These are phyloP conservation scores for Coccomyxa sp. DNA, from an alignment of 139 green algal species.

Conservation along the genomic window DNA sequence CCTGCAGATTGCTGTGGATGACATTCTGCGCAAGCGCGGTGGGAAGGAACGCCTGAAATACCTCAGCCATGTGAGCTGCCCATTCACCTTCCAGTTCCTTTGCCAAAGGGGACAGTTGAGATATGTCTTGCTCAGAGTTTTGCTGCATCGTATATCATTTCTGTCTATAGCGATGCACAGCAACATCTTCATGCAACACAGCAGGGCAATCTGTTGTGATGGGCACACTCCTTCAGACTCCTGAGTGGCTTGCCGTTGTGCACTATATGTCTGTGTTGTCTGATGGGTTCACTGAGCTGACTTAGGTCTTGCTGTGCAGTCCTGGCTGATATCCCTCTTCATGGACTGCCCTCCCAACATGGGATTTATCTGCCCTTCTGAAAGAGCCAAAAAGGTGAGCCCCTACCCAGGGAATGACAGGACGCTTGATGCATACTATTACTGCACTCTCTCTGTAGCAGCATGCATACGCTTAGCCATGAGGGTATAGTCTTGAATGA, in stretches of 20 bases:
- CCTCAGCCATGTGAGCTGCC: neutral
- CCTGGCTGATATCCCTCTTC: slow-evolving; percentile 51
- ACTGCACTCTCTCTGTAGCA: too few species aligned
- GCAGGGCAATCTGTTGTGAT: neutral
- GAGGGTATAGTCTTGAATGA: too few species aligned
- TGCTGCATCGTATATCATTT: too few species aligned
- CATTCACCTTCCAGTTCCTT: too few species aligned
- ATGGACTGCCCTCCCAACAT: slow-evolving; percentile 52
- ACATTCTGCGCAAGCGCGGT: neutral
- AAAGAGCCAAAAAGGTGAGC: neutral
- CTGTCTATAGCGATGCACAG: too few species aligned
- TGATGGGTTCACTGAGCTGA: neutral
- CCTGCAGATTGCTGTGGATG: neutral
- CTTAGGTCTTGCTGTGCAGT: slow-evolving; percentile 22
- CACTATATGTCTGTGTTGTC: neutral
- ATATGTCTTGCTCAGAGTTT: too few species aligned
- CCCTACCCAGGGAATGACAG: too few species aligned
- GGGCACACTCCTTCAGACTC: too few species aligned
- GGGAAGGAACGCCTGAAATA: neutral
- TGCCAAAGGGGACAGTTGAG: too few species aligned
- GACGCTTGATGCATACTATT: too few species aligned
- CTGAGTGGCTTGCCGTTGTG: too few species aligned
- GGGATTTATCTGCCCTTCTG: slow-evolving; percentile 44
- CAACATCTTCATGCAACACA: neutral
- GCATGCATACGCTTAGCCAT: too few species aligned